Base-by-base conservation (phyloP, 2,329 filamentous ascomycete species). In the Coniochaeta sp. region DNA sequence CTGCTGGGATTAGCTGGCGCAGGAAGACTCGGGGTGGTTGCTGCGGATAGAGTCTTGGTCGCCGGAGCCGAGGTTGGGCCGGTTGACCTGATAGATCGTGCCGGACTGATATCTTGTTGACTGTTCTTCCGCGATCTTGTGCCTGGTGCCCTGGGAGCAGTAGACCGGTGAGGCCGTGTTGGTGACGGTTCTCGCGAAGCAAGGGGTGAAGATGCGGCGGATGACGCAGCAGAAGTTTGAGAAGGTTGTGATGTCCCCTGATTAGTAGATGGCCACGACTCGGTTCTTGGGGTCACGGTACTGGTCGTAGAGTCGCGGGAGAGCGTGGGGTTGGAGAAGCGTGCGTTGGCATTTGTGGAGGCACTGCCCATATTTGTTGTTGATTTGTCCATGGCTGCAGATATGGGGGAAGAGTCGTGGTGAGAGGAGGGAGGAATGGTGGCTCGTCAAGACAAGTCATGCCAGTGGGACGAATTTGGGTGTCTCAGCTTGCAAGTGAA, bases 41-140 rank as follows among this genome's bases (percentile, higher is more conserved):
- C 78, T 40, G 89, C 82, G 17, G 89, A 89, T 57, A 93, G 77
- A 62, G 86, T 83, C 70, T 87, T 84, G 72, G 89, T 83, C 61
- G 87, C 79, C 22, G 87, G 79, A 26, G 85, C 81, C 28, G 86
- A 81, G 58, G 86, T 85, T 38, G 86, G 81, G 60, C 82, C 77
- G 60, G 77, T 81, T 61, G 77, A 76, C 65, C 74, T 78, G 60
- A 73, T 71, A 56, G 75, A 72, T 59, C 88, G 82, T 60, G 81
- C 78, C 22, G 88, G 86, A 67, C 86, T 90, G 62, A 81, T 76
- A 60, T 90, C 87, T 63, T 86, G 81, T 59, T 76, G 70, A 71
- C 86, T 90, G 70, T 83, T 86, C 71, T 87, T 88, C 67, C 87
- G 84, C 61, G 87, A 86, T 66, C 82, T 79, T 58, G 78, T 78